Evolutionary conservation across 495 filamentous ascomycete species (phyloP), one percentile per base, ranked within the genome.

Genomic region (Umbilicaria muhlenbergii): DNA sequence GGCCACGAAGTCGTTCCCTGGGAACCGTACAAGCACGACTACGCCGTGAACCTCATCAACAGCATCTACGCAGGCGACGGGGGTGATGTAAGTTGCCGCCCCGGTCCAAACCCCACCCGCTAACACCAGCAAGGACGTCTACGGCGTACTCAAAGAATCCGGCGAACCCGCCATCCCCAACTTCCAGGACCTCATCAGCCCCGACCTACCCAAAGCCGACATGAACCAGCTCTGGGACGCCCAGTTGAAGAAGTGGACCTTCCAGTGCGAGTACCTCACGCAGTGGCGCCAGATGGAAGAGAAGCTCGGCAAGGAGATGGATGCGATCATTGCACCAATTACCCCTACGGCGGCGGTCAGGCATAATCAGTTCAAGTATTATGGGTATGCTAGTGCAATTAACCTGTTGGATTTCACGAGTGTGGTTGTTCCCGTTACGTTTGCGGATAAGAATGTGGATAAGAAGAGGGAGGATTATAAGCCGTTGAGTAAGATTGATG

Each of bases 311-410:
- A 55, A 43, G 49, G 61, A 53, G 37, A 18, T 45, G 12, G 57
- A 59, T 34, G 73, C 70, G 0, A 58, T 77, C 21, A 67, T 77
- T 35, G 67, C 66, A 45, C 73, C 72, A 0, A 64, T 71, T n/a
- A 65, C 66, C 8, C 63, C 71, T 1, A 54, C 58, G 0, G 60
- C 64, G 0, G 63, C 61, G 2, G 46, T 56, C 15, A 48, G 55
- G 12, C 59, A 58, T 39, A 48, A 62, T 18, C 52, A 61, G 43
- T 61, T 56, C 48, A 44, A 47, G 24, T 62, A 63, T 40, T 57
- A 51, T 28, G 62, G 59, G 24, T 69, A 71, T 15, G 56, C 66
- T 0, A 49, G 55, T 32, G 54, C 48, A 7, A 52, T 65, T 33
- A 71, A 70, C 39, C 38, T 70, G 16, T 46, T 72, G 34, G 62